These are phyloP conservation scores for Pyrus hybrid DNA, from an alignment of 331 rosid genomes.

Conservation along the genomic window DNA sequence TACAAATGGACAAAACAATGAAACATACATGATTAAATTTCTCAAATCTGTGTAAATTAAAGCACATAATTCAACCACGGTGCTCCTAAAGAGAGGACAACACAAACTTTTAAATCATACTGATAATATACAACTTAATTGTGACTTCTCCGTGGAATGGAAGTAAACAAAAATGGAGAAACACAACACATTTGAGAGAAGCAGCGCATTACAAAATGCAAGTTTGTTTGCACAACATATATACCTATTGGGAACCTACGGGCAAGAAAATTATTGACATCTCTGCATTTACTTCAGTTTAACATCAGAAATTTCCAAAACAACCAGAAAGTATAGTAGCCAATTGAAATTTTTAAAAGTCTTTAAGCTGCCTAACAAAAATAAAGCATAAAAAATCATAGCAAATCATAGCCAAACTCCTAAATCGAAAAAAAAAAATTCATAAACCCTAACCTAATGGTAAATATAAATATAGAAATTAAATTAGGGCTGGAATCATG, in stretches of 20 bases:
- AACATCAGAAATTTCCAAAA: not conserved
- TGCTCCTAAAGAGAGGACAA: no score
- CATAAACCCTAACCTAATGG: no score
- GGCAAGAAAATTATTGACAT: not conserved
- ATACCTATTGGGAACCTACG: not conserved
- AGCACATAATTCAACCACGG: not conserved
- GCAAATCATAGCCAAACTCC: no score
- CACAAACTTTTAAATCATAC: not conserved
- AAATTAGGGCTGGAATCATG: no score
- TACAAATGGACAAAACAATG: constrained; percentile 19
- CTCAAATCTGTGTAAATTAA: constrained; percentile 1
- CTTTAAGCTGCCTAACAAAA: no score
- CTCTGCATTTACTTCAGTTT: not conserved
- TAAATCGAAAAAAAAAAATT: no score
- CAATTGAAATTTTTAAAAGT: not conserved
- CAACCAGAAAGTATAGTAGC: not conserved
- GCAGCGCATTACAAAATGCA: not conserved
- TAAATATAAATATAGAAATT: no score
- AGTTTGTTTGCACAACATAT: not conserved
- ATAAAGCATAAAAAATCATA: no score
- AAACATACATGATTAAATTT: constrained; percentile 11
- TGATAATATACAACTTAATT: not conserved
- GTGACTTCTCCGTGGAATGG: not conserved
- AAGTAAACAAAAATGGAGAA: not conserved
- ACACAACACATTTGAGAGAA: not conserved